Base-by-base conservation (phyloP, 306 rosid species). In the Citrullus mucosospermus region DNA sequence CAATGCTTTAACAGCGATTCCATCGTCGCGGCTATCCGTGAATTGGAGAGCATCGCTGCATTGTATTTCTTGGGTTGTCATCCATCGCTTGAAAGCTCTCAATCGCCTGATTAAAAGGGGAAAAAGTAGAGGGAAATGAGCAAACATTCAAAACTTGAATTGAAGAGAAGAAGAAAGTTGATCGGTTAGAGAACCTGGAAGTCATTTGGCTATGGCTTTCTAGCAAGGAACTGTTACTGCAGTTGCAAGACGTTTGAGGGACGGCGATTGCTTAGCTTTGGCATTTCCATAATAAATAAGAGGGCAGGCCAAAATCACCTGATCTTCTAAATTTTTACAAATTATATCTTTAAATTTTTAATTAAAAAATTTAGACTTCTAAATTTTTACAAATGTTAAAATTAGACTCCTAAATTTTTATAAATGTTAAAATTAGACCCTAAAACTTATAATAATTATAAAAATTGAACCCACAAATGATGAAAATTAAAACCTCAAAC, bases 61-160 rank as follows among this genome's bases (percentile, higher is more conserved):
- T 50, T 88, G 88, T 67, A 92, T 78, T 16, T 93, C 95, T 30
- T 84, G 51, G 9, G 89, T 82, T 60, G 81, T 80, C 97, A 94
- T 94, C 97, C 98, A 94, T 59, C 96, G 91, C 88, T 90, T 94
- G 83, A 92, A 94, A 57, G 90, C 89, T 85, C 97, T 85, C 79
- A 94, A 28, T 74, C 98, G 93, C 85, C 97, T 89, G 57, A 46
- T 71, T 9, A 12, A 0, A 41, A 36, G 39, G 18, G 20, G 17
- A 18, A 20, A 51, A 8, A 5, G 15, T 50, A 2, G 51, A 48
- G 17, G 5, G 5, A 48, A 68, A 41, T 68, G 25, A 68, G 36
- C 18, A 68, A 25, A 43, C 2, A 11, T 68, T 66, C 44, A 5
- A 66, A 66, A 18, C 51, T 18, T 38, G 30, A 68, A 10, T 13